A percentile compares a stretch with the other conserved stretches of the same genome.
phyloP scores from a whole-genome alignment of 2,329 filamentous ascomycete genomes.

The Parafenestella ontariensis region DNA sequence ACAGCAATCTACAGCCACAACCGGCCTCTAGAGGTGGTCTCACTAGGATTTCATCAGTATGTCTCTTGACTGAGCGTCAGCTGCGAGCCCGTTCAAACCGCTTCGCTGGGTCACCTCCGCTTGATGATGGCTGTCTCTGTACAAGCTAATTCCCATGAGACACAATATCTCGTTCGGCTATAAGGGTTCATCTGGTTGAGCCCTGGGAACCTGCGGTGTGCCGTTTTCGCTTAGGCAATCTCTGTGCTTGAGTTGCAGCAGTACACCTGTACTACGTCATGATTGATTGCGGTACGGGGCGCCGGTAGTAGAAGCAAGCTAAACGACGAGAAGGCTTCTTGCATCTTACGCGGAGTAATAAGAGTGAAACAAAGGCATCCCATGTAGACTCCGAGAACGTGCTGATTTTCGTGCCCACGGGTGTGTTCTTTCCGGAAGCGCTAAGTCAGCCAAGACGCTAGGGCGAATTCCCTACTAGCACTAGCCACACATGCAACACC shows the following conservation, averaged over 20 bases:
- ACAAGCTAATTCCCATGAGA: not conserved
- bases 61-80: not conserved
- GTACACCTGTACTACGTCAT: not conserved
- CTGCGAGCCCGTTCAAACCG: not conserved
- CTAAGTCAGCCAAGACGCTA: slow-evolving; percentile 23
- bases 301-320: too few relatives aligned
- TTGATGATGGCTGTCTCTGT: not conserved
- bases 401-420: not conserved
- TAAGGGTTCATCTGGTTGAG: too few relatives aligned
- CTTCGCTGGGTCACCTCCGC: not conserved
- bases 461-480: slow-evolving; percentile 16
- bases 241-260: not conserved
- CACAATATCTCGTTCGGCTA: not conserved
- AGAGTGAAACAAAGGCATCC: too few relatives aligned
- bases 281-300: not conserved
- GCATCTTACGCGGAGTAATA: too few relatives aligned
- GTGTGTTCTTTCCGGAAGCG: not conserved
- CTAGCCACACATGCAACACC: slow-evolving; percentile 1
- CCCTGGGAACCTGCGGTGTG: not conserved
- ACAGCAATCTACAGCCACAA: not conserved
- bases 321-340: too few relatives aligned
- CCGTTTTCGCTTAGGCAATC: not conserved
- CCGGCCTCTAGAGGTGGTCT: not conserved
- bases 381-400: not conserved
- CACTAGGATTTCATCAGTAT: not conserved